Base-by-base conservation (phyloP, 2,329 filamentous ascomycete genomes). In the Clarireedia hainanense region DNA sequence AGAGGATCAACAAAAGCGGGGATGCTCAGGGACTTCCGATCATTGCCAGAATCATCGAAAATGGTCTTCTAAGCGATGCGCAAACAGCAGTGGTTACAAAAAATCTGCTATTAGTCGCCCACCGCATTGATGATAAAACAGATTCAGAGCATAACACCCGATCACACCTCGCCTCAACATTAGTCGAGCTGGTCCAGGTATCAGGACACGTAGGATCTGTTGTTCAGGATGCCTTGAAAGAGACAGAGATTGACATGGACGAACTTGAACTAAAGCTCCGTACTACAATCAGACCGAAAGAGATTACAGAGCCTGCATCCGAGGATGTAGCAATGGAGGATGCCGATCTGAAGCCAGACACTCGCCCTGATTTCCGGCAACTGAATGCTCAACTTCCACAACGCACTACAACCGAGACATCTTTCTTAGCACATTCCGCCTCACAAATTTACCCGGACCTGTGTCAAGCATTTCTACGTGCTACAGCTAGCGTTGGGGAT, bases 261-360 rank as follows among this genome's bases (percentile, higher is more conserved):
- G 80, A 84, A 48, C 73, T 94, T 17, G 88, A 94, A 71, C 79
- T 89, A 72, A 86, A 83, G 62, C 76, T 95, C 20, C 85, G 89
- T 55, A 81, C 85, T 7, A 80, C 84, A 9, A 81, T 91, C 58
- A 80, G 85, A 42, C 79, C 80, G 63, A 69, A 79, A 46, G 68
- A 76, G 39, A 70, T 81, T 17, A 73, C 78, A n/a, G 74, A 75
- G 51, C 63, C 74, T 2, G 68, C 73, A 24, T 73, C 77, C 48
- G 77, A 79, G 27, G 79, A 83, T 61, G 71, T 74, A 7, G 69
- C 75, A 15, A 81, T 81, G 76, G 72, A 71, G 17, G 75, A 76
- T 58, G 65, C 64, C 1, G 61, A 69, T 20, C 65, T 58, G 9
- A 58, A 57, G 12, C 17, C 61, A 54, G 52, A 55, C 4, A 50